Evolutionary conservation across 192 early-diverging fungal species (phyloP), one percentile per base, ranked within the genome.

Genomic region (Umbelopsis ramanniana): DNA sequence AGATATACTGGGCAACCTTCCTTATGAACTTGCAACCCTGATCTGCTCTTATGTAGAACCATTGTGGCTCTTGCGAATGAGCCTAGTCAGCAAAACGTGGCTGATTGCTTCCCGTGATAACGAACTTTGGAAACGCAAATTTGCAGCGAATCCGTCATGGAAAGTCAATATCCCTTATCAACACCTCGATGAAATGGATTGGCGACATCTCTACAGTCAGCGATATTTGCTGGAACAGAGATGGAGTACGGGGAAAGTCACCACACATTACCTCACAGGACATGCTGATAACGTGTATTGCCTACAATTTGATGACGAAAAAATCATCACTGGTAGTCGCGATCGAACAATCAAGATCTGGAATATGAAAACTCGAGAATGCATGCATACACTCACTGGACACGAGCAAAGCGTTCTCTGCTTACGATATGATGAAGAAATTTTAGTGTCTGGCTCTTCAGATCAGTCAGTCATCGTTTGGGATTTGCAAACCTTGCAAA

Each of bases 201-300:
- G 94, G 93, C 88, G 87, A 40, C 78, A 88, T 67, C 76, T 94
- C 35, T 97, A 90, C 73, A 82, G 85, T 38, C 87, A 94, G 77
- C 86, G 94, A 4, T 73, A 81, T 29, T 55, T 73, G 46, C 86
- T 98, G 9, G 90, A 94, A 45, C 72, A 76, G 8, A 74, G 82
- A 72, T 96, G 94, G 94, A 71, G 24, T 1, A 70, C 76, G 0
- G 85, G 76, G 12, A 75, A 66, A 6, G 84, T 82, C 15, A 57
- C 69, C 6, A 81, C 88, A 24, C 82, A 77, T 24, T 88, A 89
- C 19, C 79, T 98, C 17, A 77, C 74, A 11, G 95, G 94, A 26
- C 97, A 99, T 70, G 70, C 38, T 19, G 95, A 93, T 66, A 94
- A 92, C 70, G 96, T 99, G 2, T 94, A 98, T 70, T 99, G 97